phyloP scores from a whole-genome alignment of 495 filamentous ascomycete species.

The Aspergillus nidulans region DNA sequence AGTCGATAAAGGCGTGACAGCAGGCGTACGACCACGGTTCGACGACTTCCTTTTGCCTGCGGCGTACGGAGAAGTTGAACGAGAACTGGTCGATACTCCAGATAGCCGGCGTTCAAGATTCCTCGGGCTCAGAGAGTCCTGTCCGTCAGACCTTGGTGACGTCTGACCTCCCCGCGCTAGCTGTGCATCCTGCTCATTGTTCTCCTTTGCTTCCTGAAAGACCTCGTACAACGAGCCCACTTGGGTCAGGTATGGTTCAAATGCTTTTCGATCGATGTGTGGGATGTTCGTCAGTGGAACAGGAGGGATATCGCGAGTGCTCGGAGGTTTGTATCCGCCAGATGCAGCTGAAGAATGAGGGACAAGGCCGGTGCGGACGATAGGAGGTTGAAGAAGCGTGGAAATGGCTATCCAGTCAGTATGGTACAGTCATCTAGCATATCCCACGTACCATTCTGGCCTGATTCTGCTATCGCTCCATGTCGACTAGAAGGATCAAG shows the following conservation, averaged over 20 bases:
- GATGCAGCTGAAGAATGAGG: conserved; percentile 65
- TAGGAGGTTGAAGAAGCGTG: conserved; percentile 84
- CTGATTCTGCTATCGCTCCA: conserved; percentile 65
- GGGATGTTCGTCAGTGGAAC: conserved; percentile 89
- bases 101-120: conserved; percentile 38
- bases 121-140: conserved; percentile 32
- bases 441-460: conserved; percentile 64
- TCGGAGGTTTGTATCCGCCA: conserved; percentile 73
- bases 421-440: background rate
- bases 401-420: conserved; percentile 66
- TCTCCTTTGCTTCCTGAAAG: conserved; percentile 69
- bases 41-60: conserved; percentile 32
- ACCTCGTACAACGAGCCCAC: conserved; percentile 80
- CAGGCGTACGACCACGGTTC: conserved; percentile 45
- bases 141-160: conserved; percentile 31
- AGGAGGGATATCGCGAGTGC: conserved; percentile 89
- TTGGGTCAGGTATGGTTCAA: conserved; percentile 78
- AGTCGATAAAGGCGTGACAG: conserved; percentile 80
- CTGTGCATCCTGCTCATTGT: conserved; percentile 48
- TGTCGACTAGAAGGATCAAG: conserved; percentile 62
- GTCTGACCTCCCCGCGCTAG: conserved; percentile 25
- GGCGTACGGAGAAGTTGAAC: conserved; percentile 37
- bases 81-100: conserved; percentile 32
- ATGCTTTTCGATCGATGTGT: conserved; percentile 71
- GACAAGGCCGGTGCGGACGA: conserved; percentile 78